Base-by-base conservation (phyloP, 495 filamentous ascomycete species). In the Aspergillus affinis region DNA sequence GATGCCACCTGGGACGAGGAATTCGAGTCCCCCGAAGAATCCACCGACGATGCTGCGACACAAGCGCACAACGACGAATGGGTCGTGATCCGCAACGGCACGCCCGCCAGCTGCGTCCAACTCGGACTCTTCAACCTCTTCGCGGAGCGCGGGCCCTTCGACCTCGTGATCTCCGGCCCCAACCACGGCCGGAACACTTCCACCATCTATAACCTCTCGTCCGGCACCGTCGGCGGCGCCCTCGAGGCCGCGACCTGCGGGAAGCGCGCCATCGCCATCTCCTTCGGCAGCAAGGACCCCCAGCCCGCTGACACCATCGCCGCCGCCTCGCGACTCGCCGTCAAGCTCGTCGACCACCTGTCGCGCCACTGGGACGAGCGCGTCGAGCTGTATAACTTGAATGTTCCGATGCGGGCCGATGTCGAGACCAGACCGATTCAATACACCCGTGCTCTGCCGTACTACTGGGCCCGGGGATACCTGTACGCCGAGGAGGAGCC, bases 131-230 rank as follows among this genome's bases (percentile, higher is more conserved):
- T 88, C 75, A 90, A 89, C 75, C 91, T 91, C 78, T 97, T 95
- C 78, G 73, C 82, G 36, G 84, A 89, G 61, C 83, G 85, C 26
- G 86, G 84, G 6, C 83, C 83, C 12, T 78, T 97, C 57, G 92
- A 97, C 71, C 81, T 98, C 2, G 92, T 98, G 0, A 84, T 98
- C 26, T 88, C 83, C 7, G 94, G 94, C 6, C 94, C 94, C 2
- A 98, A 98, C 66, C 97, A 96, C 75, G 94, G 94, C 21, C 80
- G 93, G 54, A 98, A 98, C 73, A 90, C 90, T 17, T 97, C 93
- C 0, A 91, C 94, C 0, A 85, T 97, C 48, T 97, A 97, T 72
- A 89, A 89, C 44, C 78, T 98, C 27, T 90, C 86, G 41, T 90
- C 86, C 18, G 94, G 94, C 6, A 98, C 94, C 0, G 76, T 98